Evolutionary conservation across 2,329 filamentous ascomycete genomes (phyloP), one percentile per base, ranked within the genome.

Genomic region (Hymenoscyphus fraxineus): DNA sequence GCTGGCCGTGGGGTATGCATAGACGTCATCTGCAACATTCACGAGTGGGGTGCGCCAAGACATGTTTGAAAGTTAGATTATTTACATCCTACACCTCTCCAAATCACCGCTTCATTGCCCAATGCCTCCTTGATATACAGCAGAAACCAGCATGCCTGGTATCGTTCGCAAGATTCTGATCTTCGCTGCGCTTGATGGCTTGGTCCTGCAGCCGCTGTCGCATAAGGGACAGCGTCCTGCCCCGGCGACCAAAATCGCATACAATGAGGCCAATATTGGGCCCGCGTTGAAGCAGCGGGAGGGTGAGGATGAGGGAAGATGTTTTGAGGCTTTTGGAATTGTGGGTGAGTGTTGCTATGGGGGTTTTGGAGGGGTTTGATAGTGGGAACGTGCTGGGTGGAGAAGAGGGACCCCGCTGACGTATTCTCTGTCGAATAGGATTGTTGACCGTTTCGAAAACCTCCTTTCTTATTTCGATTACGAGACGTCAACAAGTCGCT

Each of bases 391-490:
- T 27, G 27, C 27, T 27, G 27, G 27, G 19, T 47, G 41, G 15
- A 6, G 31, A 60, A 35, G 39, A 60, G 58, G 9, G 16, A 44
- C 27, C 31, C 9, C 1, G 32, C 41, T 51, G 38, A 60, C 19
- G 31, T 55, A 19, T 40, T 32, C n/a, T 27, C 15, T 60, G 39
- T 58, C 32, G 59, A 38, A 16, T 68, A 98, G 94, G 95, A 27
- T 80, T 99, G 1, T 84, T 99, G 56, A 92, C 88, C 41, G 85
- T 98, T 65, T 91, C 93, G 27, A 90, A 88, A 44, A 85, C 88
- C 35, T 91, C 88, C 68, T 98, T 94, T 77, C 84, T 99, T 6
- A 85, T 99, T 64, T 89, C 92, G 12, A 96, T 99, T 72, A 93
- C 89, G 27, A 86, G 88, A 64, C 90, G 94, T 58, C 86, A 96